phyloP scores from a whole-genome alignment of 192 early-diverging fungal genomes.

The Backusella australiensis region DNA sequence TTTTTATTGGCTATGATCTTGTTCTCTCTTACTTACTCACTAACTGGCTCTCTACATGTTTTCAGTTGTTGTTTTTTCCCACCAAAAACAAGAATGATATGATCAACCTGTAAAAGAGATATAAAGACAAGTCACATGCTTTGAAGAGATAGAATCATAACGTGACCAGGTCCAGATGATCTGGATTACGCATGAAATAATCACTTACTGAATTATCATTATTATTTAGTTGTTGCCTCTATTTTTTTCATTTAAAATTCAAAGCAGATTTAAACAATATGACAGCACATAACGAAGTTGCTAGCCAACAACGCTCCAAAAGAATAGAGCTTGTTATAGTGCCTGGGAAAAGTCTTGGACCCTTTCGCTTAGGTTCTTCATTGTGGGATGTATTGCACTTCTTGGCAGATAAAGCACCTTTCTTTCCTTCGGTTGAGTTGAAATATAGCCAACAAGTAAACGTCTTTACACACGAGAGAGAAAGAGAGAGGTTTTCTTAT shows the following conservation, averaged over 20 bases:
- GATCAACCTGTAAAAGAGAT: background rate
- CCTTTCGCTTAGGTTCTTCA: conserved; percentile 57
- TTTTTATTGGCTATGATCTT: background rate
- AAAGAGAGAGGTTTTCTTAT: background rate
- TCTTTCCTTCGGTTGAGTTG: conserved; percentile 59
- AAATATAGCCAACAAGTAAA: conserved; percentile 63
- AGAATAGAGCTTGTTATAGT: conserved; percentile 49
- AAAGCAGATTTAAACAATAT: background rate
- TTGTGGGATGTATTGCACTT: conserved; percentile 58
- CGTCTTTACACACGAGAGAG: too few relatives aligned
- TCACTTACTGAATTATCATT: too few relatives aligned
- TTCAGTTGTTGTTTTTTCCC: background rate
- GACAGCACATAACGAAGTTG: background rate
- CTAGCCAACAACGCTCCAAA: conserved; percentile 13
- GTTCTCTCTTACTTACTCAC: too few relatives aligned
- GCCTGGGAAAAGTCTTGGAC: conserved; percentile 54
- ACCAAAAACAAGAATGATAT: background rate
- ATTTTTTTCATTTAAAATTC: too few relatives aligned
- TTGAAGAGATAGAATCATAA: background rate
- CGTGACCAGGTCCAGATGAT: background rate
- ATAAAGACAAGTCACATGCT: background rate
- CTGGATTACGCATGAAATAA: background rate
- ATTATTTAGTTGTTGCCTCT: too few relatives aligned
- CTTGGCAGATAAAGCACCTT: conserved; percentile 44
- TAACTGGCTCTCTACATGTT: background rate